Evolutionary conservation across 768 basidiomycete species (phyloP).

Genomic region (Trametopsis cervina): DNA sequence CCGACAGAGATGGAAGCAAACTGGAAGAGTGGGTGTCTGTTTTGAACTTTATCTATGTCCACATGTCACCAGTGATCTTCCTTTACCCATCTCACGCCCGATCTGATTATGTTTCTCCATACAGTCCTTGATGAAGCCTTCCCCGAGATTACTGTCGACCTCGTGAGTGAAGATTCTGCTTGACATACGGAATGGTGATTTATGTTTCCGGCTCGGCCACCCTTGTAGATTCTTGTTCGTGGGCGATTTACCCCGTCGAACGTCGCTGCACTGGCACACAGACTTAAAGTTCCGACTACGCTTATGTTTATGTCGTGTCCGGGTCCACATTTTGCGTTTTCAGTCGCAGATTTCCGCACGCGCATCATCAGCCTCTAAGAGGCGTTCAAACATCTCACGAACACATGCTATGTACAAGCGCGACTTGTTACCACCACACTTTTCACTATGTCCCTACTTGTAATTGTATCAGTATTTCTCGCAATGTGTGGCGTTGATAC

Average conservation of each 20-base stretch:
- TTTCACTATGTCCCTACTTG: too few species aligned
- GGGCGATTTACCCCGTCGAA: constrained; percentile 37
- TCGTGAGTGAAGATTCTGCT: constrained; percentile 30
- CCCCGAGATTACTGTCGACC: constrained; percentile 56
- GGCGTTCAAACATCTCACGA: too few species aligned
- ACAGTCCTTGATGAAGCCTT: constrained; percentile 56
- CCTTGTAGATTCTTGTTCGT: constrained; percentile 38
- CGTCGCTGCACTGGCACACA: constrained; percentile 43
- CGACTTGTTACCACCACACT: too few species aligned
- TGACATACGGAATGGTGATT: too few species aligned
- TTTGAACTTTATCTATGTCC: constrained; percentile 20
- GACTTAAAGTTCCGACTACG: constrained; percentile 41
- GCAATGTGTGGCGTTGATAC: too few species aligned
- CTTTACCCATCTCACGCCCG: background rate
- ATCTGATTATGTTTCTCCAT: background rate
- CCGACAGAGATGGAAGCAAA: constrained; percentile 74
- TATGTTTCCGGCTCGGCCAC: too few species aligned
- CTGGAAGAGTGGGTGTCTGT: constrained; percentile 39
- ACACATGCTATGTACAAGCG: too few species aligned
- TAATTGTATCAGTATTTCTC: too few species aligned
- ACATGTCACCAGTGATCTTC: background rate
- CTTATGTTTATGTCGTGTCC: constrained; percentile 63
- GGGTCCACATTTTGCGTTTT: constrained; percentile 34
- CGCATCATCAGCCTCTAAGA: constrained; percentile 40
- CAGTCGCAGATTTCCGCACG: constrained; percentile 44